Conservation (phyloP, 495 filamentous ascomycete genomes). For the Podospora australis region DNA sequence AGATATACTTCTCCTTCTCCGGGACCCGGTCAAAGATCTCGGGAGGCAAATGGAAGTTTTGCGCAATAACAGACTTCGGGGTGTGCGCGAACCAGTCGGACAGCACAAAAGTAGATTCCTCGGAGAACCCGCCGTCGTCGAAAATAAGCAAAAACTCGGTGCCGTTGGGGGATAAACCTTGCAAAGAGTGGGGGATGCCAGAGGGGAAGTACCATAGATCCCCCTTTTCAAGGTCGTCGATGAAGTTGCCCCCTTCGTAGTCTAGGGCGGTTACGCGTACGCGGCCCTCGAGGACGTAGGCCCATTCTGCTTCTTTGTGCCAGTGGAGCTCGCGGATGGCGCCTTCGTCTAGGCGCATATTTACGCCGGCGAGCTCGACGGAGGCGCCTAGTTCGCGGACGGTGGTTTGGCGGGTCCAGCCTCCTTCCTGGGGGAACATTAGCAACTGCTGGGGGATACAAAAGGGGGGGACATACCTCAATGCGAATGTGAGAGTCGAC, state of each 20-base stretch:
- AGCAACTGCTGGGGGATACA: background rate
- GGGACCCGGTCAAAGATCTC: conserved; percentile 55
- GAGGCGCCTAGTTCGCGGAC: conserved; percentile 54
- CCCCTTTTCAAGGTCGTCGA: conserved; percentile 62
- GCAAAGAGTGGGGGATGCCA: conserved; percentile 63
- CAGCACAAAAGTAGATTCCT: conserved; percentile 63
- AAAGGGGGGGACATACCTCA: conserved; percentile 37
- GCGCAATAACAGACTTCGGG: conserved; percentile 53
- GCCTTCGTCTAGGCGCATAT: conserved; percentile 60
- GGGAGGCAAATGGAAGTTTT: conserved; percentile 58
- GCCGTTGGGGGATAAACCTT: conserved; percentile 58
- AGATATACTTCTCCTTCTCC: conserved; percentile 59
- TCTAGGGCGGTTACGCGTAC: conserved; percentile 61
- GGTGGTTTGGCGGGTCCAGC: conserved; percentile 64
- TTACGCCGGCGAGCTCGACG: conserved; percentile 56
- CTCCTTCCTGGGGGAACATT: conserved; percentile 45
- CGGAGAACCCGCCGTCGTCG: conserved; percentile 61
- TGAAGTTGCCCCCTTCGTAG: conserved; percentile 60
- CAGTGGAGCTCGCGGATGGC: conserved; percentile 70
- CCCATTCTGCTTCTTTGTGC: conserved; percentile 70
- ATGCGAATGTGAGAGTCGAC: conserved; percentile 61
- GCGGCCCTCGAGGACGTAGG: conserved; percentile 54
- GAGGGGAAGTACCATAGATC: conserved; percentile 74
- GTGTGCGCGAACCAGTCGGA: conserved; percentile 64
- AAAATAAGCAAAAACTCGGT: conserved; percentile 68